Base-by-base conservation (phyloP, 2,329 filamentous ascomycete species). In the Diplodia sapinea region DNA sequence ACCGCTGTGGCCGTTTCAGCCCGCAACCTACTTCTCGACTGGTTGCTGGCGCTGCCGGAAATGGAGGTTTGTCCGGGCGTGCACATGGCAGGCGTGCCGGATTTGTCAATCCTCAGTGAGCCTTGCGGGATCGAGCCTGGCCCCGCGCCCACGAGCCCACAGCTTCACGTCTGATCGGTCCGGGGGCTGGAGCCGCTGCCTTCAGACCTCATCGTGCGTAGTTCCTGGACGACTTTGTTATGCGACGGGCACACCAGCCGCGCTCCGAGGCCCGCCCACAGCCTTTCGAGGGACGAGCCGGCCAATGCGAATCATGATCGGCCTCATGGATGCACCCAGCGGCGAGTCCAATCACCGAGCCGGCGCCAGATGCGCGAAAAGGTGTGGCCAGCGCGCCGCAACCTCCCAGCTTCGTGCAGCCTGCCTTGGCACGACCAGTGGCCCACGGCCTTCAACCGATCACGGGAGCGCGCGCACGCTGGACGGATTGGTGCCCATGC, bases 221-320 rank as follows among this genome's bases (percentile, higher is more conserved):
- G 20, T 17, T 33, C 49, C 31, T 17, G 20, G n/a, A 9, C 20
- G 26, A 31, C 59, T n/a, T 40, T 26, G 20, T 66, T 66, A 66
- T 66, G 64, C 64, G 49, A 26, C 54, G 51, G 64, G 49, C 56
- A 36, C 8, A n/a, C 36, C 51, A 47, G 64, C 51, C 64, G 64
- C 49, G 26, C 52, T 33, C 43, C 38, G 38, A n/a, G 64, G 64
- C 38, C 64, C 64, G 64, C 38, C 40, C 64, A 57, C 64, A 49
- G 17, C 20, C 52, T 66, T 66, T 57, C 54, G 31, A 66, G 64
- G 51, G 51, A 57, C 64, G 64, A 66, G 65, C 43, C 65, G 65
- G 55, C 55, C 55, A 57, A 50, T 67, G 65, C 56, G 65, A 61
- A 62, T 67, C 65, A 62, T 54, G 65, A 67, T 67, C 55, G 55